Conservation (phyloP, 202 grass and related monocot species). For the Zizania palustris region DNA sequence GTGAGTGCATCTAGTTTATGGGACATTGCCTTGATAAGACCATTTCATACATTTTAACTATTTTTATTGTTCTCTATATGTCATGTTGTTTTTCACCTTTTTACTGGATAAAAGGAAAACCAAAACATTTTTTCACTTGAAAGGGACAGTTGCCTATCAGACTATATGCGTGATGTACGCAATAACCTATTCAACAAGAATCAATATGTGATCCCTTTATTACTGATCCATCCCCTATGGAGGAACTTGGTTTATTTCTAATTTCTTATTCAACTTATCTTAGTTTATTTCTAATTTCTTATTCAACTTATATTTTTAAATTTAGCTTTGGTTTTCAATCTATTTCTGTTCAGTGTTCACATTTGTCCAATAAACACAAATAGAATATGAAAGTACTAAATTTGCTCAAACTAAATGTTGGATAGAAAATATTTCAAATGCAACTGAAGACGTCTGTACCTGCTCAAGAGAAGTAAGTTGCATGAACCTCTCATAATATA, state of each 20-base stretch:
- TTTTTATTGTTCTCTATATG: background rate
- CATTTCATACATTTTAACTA: background rate
- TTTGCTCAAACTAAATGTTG: conserved; percentile 2
- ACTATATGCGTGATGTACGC: no score
- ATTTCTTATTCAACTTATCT: background rate
- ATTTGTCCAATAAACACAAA: conserved; percentile 27
- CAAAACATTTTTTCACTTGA: background rate
- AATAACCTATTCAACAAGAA: background rate
- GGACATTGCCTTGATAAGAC: background rate
- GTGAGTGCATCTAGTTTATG: background rate
- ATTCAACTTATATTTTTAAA: background rate
- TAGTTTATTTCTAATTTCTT: background rate
- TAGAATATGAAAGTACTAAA: conserved; percentile 8
- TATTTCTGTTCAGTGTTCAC: background rate
- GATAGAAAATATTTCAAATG: conserved; percentile 24
- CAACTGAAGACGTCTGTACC: conserved; percentile 52
- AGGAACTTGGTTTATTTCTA: no score
- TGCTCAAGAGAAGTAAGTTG: conserved; percentile 86
- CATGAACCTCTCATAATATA: conserved; percentile 97
- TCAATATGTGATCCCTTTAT: background rate
- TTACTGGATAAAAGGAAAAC: background rate
- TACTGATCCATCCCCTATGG: no score
- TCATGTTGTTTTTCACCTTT: conserved; percentile 14
- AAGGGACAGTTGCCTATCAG: background rate
- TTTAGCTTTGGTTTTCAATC: conserved; percentile 6